Base-by-base conservation (phyloP, 2,329 filamentous ascomycete genomes). In the Nigrograna mackinnonii region DNA sequence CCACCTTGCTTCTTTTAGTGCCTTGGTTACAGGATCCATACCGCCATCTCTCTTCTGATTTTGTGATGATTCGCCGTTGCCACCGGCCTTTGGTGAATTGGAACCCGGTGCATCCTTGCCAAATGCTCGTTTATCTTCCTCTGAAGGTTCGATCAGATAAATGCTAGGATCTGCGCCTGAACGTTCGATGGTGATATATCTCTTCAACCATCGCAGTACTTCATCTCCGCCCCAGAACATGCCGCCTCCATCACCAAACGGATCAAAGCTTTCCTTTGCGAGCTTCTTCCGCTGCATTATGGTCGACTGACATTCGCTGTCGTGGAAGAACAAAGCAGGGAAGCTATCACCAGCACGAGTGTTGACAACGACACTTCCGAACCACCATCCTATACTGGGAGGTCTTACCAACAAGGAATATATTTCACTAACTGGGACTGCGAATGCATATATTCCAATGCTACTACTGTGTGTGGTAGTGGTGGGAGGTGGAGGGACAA, bases 201-300 rank as follows among this genome's bases (percentile, higher is more conserved):
- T 79, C 64, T 85, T 89, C 57, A 99, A 63, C 94, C 95, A 99
- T 41, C 90, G 80, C 35, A 99, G 67, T 1, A 97, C 87, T 71
- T 99, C 92, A 64, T 99, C 94, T 4, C 94, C 94, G 43, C 94
- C 95, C 94, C 95, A 99, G 63, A 96, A 97, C 77, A 96, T 86
- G 65, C 88, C 83, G 0, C 92, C 92, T 50, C 80, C 80, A 49
- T 90, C 88, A 13, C 86, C 85, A 66, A 96, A 96, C 0, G 91
- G 91, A 57, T 96, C 91, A 58, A 99, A 97, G 32, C 77, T 89
- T 56, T 96, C 90, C 48, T 80, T 82, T 1, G 90, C 83, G 39
- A 89, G 76, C 70, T 86, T 89, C 78, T 94, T 95, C 73, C 95
- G 90, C 69, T 97, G 92, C 42, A 95, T 71, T 17, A 97, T 95